These are phyloP conservation scores for Blastobotrys ciferrii DNA, from an alignment of 1,139 yeast species.

Conservation along the genomic window DNA sequence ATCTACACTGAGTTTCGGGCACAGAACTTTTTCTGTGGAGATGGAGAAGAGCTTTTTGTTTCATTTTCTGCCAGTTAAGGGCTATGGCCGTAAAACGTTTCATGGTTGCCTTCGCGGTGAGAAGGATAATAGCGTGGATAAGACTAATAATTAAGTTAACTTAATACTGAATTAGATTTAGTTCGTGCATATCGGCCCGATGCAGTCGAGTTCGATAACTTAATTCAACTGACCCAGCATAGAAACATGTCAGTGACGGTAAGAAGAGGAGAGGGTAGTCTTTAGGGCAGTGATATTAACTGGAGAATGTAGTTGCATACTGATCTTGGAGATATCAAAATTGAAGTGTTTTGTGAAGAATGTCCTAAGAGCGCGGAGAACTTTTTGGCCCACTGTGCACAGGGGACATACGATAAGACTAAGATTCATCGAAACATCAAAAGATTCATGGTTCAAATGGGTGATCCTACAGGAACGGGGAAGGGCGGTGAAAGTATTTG, in stretches of 20 bases:
- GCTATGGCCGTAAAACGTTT: too few relatives aligned
- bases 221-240: too few relatives aligned
- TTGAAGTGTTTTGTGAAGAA: slow-evolving; percentile 43
- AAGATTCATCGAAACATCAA: slow-evolving; percentile 46
- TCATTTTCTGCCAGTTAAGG: too few relatives aligned
- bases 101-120: too few relatives aligned
- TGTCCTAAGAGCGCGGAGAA: slow-evolving; percentile 44
- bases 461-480: slow-evolving; percentile 51
- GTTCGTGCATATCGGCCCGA: too few relatives aligned
- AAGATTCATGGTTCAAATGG: slow-evolving; percentile 49
- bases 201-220: too few relatives aligned
- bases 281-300: background rate
- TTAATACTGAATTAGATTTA: too few relatives aligned
- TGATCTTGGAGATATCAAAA: slow-evolving; percentile 41
- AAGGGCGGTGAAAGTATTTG: slow-evolving; percentile 52
- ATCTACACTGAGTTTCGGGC: too few relatives aligned
- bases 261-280: background rate
- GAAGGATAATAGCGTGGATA: too few relatives aligned
- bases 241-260: slow-evolving; percentile 15
- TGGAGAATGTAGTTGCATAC: slow-evolving; percentile 37
- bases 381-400: slow-evolving; percentile 50
- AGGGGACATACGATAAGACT: slow-evolving; percentile 44
- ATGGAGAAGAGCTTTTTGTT: too few relatives aligned
- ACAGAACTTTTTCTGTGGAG: too few relatives aligned
- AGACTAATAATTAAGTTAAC: too few relatives aligned